Base-by-base conservation (phyloP, 768 basidiomycete genomes). In the Rhodotorula paludigena region DNA sequence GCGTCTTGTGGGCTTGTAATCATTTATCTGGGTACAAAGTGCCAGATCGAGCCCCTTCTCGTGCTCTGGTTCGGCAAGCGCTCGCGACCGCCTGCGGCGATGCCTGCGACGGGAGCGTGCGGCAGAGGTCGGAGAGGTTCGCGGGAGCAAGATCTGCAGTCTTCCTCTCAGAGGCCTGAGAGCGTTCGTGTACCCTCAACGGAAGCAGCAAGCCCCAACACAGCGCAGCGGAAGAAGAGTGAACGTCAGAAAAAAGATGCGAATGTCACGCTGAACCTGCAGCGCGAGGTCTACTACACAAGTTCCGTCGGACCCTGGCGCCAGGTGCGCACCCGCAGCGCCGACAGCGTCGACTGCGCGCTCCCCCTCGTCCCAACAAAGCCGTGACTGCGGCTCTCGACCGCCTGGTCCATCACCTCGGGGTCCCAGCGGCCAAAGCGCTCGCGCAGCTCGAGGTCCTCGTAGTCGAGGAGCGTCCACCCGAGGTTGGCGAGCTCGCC, bases 311-410 rank as follows among this genome's bases (percentile, higher is more conserved):
- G 63, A 2, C 70, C 70, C 15, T 30, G 58, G n/a, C 56, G 39
- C 70, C 70, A 72, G 3, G 63, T 66, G 28, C 63, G 32, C 2
- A 68, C 70, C 44, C 70, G 20, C 32, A 72, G 38, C 25, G 70
- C 70, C 6, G 52, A 47, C 11, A 72, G 51, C 54, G 66, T 72
- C 20, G 49, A 54, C 56, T 64, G 63, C 14, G 66, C 35, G 53
- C 70, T 66, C 7, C 64, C 70, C 49, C 64, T 57, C 38, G 70
- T 72, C 21, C 70, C 70, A 28, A 72, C 70, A 32, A 61, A 67
- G 23, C 58, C 70, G 7, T 25, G 28, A 42, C 63, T 56, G 21
- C 56, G 21, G 25, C 54, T 57, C 62, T 72, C 66, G 15, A 72
- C 52, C 44, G 54, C 70, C 59, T 39, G 36, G 23, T 66, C 66